Percentiles rank a stretch among this genome's conserved stretches.
These are phyloP conservation scores for Mortierella sp. DNA, from an alignment of 371 early-diverging fungal species.

Conservation along the genomic window DNA sequence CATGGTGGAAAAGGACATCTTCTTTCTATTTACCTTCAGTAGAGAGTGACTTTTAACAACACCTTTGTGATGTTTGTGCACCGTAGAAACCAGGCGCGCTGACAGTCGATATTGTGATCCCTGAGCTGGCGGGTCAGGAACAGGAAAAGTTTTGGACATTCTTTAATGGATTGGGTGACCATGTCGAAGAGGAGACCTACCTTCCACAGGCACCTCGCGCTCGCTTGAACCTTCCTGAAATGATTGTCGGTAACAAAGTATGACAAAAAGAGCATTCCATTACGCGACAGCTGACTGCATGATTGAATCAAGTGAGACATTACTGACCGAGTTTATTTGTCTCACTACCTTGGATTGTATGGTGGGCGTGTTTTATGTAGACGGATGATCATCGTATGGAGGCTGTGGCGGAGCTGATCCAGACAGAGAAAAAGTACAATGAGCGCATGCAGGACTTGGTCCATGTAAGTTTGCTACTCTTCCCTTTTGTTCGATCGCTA, in stretches of 20 bases:
- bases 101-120: constrained; percentile 39
- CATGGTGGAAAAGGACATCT: not conserved
- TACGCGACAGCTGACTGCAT: not conserved
- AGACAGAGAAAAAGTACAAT: constrained; percentile 42
- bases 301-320: too few species aligned
- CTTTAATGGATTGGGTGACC: constrained; percentile 42
- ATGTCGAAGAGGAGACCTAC: constrained; percentile 27
- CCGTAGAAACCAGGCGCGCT: constrained; percentile 37
- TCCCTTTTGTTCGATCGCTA: too few species aligned
- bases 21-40: too few species aligned
- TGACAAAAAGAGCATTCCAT: too few species aligned
- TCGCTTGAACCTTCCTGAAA: constrained; percentile 13
- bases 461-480: constrained; percentile 20
- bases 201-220: constrained; percentile 19
- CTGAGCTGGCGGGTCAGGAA: constrained; percentile 10
- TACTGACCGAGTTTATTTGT: not conserved
- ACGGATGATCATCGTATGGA: constrained; percentile 27
- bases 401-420: constrained; percentile 35
- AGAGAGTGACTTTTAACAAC: too few species aligned
- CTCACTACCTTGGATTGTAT: not conserved
- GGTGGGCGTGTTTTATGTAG: constrained; percentile 15
- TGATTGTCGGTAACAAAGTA: constrained; percentile 30
- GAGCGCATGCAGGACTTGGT: constrained; percentile 35
- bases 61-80: too few species aligned
- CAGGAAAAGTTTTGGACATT: constrained; percentile 46